These are phyloP conservation scores for Penicillium pulvis DNA, from an alignment of 495 filamentous ascomycete species.

Conservation along the genomic window DNA sequence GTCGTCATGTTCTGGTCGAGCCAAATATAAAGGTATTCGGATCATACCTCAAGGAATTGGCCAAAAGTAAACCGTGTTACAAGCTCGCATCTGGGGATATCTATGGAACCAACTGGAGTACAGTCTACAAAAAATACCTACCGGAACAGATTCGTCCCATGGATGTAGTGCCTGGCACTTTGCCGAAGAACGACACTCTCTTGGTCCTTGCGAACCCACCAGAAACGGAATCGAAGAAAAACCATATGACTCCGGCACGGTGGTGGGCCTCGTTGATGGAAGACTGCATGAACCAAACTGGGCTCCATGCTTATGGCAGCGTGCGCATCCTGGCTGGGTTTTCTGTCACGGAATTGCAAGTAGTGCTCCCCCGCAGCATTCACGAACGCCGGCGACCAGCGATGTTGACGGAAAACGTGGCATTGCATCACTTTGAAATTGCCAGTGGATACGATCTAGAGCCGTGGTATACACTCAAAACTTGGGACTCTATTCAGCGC, in stretches of 20 bases:
- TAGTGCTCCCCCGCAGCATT: constrained; percentile 54
- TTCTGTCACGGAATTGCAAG: constrained; percentile 47
- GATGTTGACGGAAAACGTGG: constrained; percentile 56
- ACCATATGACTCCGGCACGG: constrained; percentile 39
- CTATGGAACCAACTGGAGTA: constrained; percentile 48
- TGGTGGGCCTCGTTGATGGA: constrained; percentile 38
- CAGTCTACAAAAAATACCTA: constrained; percentile 43
- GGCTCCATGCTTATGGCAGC: constrained; percentile 47
- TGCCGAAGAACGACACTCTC: constrained; percentile 61
- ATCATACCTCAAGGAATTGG: constrained; percentile 61
- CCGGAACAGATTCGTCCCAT: constrained; percentile 33
- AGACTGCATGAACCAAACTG: constrained; percentile 29
- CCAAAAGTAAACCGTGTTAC: constrained; percentile 58
- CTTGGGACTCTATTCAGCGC: constrained; percentile 31
- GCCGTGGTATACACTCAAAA: constrained; percentile 26
- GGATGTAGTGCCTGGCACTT: constrained; percentile 22
- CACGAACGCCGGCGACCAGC: constrained; percentile 52
- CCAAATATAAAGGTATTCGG: constrained; percentile 55
- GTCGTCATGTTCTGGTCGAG: constrained; percentile 79
- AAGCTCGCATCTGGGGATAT: constrained; percentile 49
- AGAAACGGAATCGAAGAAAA: constrained; percentile 29
- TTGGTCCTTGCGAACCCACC: constrained; percentile 65
- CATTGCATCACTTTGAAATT: constrained; percentile 51
- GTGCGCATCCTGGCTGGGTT: constrained; percentile 73
- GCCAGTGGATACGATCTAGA: constrained; percentile 30